A percentile compares a stretch with the other conserved stretches of the same genome.
phyloP scores from a whole-genome alignment of 805 yeast genomes.

The Wickerhamiella azymoides region DNA sequence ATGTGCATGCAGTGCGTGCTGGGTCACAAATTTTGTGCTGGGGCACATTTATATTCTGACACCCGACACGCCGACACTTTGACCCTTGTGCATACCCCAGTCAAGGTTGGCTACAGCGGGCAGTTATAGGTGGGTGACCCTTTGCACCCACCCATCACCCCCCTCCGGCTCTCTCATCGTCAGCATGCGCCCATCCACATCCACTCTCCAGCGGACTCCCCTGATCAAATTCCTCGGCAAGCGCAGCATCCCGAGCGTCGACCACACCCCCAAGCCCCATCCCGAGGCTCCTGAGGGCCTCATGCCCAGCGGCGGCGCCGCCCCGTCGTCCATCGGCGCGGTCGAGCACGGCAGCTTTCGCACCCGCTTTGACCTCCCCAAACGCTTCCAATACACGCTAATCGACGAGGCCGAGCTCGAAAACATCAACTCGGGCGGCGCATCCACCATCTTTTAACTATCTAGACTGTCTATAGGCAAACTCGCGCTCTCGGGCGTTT shows the following conservation, averaged over 20 bases:
- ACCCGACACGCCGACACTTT: too few relatives aligned
- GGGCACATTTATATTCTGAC: too few relatives aligned
- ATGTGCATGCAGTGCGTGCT: too few relatives aligned
- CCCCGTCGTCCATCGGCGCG: not conserved
- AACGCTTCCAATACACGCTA: conserved; percentile 53
- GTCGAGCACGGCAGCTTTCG: conserved; percentile 11
- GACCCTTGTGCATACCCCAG: too few relatives aligned
- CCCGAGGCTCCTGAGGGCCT: conserved; percentile 28
- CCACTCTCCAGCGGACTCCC: conserved; percentile 32
- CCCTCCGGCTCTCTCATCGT: not conserved
- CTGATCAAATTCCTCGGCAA: conserved; percentile 81
- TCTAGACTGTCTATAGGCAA: conserved; percentile 3
- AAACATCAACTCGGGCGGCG: conserved; percentile 72
- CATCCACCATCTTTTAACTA: conserved; percentile 36
- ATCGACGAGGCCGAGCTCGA: conserved; percentile 62
- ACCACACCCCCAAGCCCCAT: conserved; percentile 31
- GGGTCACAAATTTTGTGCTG: too few relatives aligned
- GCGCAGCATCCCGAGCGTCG: conserved; percentile 30
- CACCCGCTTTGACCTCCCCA: conserved; percentile 39
- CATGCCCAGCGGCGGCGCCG: conserved; percentile 22
- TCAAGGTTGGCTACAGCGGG: too few relatives aligned
- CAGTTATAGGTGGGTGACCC: too few relatives aligned
- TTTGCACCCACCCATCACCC: too few relatives aligned
- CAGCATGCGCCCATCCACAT: conserved; percentile 22
- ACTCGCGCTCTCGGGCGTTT: conserved; percentile 18